Conservation (phyloP, 352 stramenopile genomes). For the Globisporangium cystogenes region DNA sequence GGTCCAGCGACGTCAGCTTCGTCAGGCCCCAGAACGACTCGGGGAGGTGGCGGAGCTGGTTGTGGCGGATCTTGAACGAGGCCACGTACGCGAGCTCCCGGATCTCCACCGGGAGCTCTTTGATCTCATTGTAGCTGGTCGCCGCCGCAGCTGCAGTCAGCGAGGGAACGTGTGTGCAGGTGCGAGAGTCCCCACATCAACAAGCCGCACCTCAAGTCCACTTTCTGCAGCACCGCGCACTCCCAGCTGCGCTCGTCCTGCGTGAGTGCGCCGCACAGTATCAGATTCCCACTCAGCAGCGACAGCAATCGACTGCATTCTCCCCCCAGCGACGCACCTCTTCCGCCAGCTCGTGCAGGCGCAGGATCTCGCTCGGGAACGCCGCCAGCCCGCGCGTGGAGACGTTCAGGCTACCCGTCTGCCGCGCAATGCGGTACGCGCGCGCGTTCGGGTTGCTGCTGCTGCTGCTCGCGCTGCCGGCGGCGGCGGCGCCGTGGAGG, state of each 20-base stretch:
- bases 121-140: conserved; percentile 73
- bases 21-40: conserved; percentile 48
- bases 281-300: background rate
- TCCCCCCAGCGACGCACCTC: conserved; percentile 16
- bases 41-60: conserved; percentile 44
- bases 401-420: conserved; percentile 56
- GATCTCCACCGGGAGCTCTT: conserved; percentile 40
- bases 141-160: background rate
- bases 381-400: conserved; percentile 40
- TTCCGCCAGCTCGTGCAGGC: conserved; percentile 54
- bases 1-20: conserved; percentile 57
- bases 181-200: too few relatives aligned
- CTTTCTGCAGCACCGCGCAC: conserved; percentile 54
- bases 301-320: background rate
- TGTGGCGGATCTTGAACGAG: conserved; percentile 75
- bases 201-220: conserved; percentile 59
- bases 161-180: too few relatives aligned
- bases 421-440: conserved; percentile 45
- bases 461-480: conserved; percentile 6
- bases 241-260: conserved; percentile 73
- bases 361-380: conserved; percentile 58
- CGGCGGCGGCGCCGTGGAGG: conserved; percentile 9
- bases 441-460: conserved; percentile 20
- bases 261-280: too few relatives aligned
- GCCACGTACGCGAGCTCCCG: conserved; percentile 37